Percentiles rank a stretch among this genome's conserved stretches.
Evolutionary conservation across 2,329 filamentous ascomycete species (phyloP).

Genomic region (Colletotrichum agaves): DNA sequence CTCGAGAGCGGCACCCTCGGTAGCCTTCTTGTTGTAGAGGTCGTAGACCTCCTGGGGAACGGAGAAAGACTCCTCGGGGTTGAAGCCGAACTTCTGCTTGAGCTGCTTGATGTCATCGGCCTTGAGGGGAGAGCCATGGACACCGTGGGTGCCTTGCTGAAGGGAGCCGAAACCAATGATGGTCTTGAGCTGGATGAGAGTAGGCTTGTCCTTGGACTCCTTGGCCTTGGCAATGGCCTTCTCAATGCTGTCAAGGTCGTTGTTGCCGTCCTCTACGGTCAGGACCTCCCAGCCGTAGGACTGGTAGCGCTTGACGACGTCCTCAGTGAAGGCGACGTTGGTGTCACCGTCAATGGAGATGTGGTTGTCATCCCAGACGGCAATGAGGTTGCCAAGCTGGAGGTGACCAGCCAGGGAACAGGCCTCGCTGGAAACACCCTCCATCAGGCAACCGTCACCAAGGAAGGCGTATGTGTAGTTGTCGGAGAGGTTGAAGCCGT

Average conservation of each 20-base stretch:
- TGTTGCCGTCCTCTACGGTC: conserved; percentile 87
- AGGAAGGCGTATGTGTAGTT: conserved; percentile 99
- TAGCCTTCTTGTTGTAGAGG: conserved; percentile 83
- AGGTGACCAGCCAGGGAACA: conserved; percentile 93
- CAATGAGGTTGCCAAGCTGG: conserved; percentile 97
- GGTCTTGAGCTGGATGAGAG: conserved; percentile 95
- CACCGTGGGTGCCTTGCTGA: conserved; percentile 91
- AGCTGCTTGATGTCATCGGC: conserved; percentile 91
- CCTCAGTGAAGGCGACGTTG: conserved; percentile 96
- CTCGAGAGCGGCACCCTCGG: conserved; percentile 89
- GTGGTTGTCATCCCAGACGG: conserved; percentile 98
- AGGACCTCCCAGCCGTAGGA: conserved; percentile 95
- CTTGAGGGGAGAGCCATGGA: conserved; percentile 97
- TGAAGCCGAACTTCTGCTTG: conserved; percentile 96
- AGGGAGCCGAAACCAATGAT: conserved; percentile 97
- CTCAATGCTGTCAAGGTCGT: conserved; percentile 88
- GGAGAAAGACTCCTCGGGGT: conserved; percentile 91
- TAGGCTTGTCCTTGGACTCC: conserved; percentile 94
- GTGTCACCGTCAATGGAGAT: conserved; percentile 96
- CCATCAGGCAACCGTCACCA: conserved; percentile 98
- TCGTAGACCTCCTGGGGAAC: conserved; percentile 97
- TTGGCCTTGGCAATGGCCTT: conserved; percentile 86
- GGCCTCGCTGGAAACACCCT: conserved; percentile 95
- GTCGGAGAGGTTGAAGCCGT: conserved; percentile 88
- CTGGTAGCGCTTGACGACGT: conserved; percentile 94